These are phyloP conservation scores for Phylloporus scabripes DNA, from an alignment of 768 basidiomycete genomes.

Conservation along the genomic window DNA sequence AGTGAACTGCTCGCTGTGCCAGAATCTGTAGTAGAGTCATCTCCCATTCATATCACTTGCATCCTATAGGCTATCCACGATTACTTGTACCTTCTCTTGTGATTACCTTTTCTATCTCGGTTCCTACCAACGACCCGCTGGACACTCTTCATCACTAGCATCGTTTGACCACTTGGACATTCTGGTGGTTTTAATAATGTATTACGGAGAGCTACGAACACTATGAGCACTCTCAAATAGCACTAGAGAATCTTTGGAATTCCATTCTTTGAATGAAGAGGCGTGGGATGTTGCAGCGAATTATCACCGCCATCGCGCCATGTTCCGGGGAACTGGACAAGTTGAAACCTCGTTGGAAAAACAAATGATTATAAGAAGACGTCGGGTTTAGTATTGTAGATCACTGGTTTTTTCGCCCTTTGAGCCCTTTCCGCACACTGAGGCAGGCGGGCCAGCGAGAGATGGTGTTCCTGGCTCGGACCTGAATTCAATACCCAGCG, in stretches of 20 bases:
- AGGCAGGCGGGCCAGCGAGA: background rate
- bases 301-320: constrained; percentile 20
- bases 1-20: constrained; percentile 62
- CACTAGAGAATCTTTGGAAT: background rate
- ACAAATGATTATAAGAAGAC: background rate
- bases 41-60: constrained; percentile 19
- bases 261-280: background rate
- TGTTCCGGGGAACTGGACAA: constrained; percentile 22
- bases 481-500: constrained; percentile 10
- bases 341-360: background rate
- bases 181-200: constrained; percentile 13
- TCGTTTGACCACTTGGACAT: constrained; percentile 12
- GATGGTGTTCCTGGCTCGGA: constrained; percentile 11
- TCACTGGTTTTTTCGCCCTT: background rate
- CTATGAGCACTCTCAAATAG: constrained; percentile 8
- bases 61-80: constrained; percentile 28
- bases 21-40: constrained; percentile 53
- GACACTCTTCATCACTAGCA: constrained; percentile 12
- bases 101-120: background rate
- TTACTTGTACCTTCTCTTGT: constrained; percentile 23
- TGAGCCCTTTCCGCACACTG: background rate
- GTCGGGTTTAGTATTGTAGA: background rate
- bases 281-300: too few relatives aligned
- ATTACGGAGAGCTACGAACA: constrained; percentile 21
- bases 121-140: constrained; percentile 5